Conservation (phyloP, 1,139 yeast genomes). For the Maudiozyma humilis region DNA sequence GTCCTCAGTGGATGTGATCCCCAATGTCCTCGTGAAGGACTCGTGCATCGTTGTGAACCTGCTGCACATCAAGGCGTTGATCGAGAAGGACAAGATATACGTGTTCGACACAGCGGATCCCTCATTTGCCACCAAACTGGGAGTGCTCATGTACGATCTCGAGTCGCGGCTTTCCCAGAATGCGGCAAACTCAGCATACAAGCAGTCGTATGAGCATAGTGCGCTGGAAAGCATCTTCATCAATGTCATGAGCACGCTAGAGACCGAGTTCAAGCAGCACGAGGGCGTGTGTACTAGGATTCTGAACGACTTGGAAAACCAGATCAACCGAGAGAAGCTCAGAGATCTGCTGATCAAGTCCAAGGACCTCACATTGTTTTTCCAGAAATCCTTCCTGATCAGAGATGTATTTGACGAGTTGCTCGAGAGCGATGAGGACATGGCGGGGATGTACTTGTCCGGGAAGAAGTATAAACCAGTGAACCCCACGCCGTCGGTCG, state of each 20-base stretch:
- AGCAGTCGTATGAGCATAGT: conserved; percentile 61
- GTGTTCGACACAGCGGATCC: conserved; percentile 64
- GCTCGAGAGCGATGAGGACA: conserved; percentile 79
- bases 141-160: conserved; percentile 77
- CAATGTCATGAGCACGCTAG: conserved; percentile 75
- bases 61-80: conserved; percentile 77
- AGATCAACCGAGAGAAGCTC: conserved; percentile 58
- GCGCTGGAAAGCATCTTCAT: conserved; percentile 85
- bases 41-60: conserved; percentile 73
- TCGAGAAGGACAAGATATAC: conserved; percentile 71
- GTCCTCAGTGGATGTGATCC: conserved; percentile 80
- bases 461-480: conserved; percentile 6
- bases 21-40: conserved; percentile 67
- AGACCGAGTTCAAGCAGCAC: conserved; percentile 74
- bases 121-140: conserved; percentile 55
- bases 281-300: conserved; percentile 59
- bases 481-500: too few relatives aligned
- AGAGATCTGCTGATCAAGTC: conserved; percentile 60
- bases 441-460: conserved; percentile 75
- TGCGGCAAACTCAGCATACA: conserved; percentile 16
- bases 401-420: conserved; percentile 66
- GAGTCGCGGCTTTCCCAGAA: conserved; percentile 59
- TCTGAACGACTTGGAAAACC: conserved; percentile 56
- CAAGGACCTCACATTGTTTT: conserved; percentile 56
- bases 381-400: conserved; percentile 59